Evolutionary conservation across 345 rosid species (phyloP), one percentile per base, ranked within the genome.

Genomic region (Citrus trifoliata): DNA sequence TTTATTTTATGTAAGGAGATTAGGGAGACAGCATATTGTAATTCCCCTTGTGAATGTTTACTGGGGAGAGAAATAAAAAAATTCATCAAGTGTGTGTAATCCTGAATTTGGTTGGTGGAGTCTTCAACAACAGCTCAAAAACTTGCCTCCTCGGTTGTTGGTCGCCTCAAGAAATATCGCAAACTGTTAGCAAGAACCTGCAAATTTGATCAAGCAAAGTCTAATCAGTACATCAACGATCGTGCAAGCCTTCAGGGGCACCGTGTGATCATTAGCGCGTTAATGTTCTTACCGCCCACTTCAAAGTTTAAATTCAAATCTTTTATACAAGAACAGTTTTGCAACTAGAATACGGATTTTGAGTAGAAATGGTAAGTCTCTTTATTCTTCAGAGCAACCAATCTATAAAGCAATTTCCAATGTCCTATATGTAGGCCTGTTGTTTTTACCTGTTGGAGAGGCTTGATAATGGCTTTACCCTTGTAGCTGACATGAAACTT

Each of bases 121-220:
- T 24, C 58, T 13, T 37, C 27, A 16, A 56, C 60, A 16, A 40
- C 55, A 59, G 77, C 87, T 93, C 78, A 91, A 86, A 91, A 93
- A 84, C 95, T 93, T 6, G 90, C 85, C 74, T 93, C 95, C 82
- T 91, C 92, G 0, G 97, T 93, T 10, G 87, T 65, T 16, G 97
- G 97, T 42, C 95, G 90, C 89, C 97, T 91, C 84, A 93, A 82
- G 90, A 85, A 93, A 78, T 93, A 93, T 69, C 90, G 83, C 79
- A 93, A 81, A 83, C 97, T 91, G 76, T 93, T 93, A 13, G 80
- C 86, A 85, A 91, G 85, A 83, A 93, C 97, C 97, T 93, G 86
- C 73, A 80, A 62, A 38, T 83, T 72, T 28, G 32, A 74, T 14
- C 21, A 59, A 55, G 28, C 48, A 42, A 42, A 42, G 48, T 42